Evolutionary conservation across 495 filamentous ascomycete genomes (phyloP).

Genomic region (Aspergillus heteromorphus): DNA sequence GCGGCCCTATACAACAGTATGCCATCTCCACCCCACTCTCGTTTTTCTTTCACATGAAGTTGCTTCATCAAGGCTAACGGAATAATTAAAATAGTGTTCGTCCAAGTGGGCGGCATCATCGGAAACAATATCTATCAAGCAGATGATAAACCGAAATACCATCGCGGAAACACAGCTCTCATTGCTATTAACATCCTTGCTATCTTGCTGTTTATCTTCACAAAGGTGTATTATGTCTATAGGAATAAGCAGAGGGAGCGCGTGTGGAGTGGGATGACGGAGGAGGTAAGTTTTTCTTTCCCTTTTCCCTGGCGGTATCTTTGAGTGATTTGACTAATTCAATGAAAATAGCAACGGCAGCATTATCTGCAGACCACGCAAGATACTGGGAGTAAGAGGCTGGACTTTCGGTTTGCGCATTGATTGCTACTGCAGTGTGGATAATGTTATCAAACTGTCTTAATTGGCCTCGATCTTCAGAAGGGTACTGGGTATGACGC

Average conservation of each 20-base stretch:
- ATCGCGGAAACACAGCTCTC: slow-evolving; percentile 45
- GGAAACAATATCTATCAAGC: slow-evolving; percentile 50
- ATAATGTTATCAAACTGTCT: no score
- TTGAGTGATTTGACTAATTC: background rate
- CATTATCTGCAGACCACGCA: slow-evolving; percentile 25
- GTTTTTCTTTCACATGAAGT: background rate
- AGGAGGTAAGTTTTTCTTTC: slow-evolving; percentile 9
- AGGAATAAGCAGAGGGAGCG: slow-evolving; percentile 24
- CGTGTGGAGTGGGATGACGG: slow-evolving; percentile 32
- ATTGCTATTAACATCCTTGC: slow-evolving; percentile 40
- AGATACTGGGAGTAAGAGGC: slow-evolving; percentile 30
- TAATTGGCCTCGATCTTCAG: no score
- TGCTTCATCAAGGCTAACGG: slow-evolving; percentile 1
- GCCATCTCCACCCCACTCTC: background rate
- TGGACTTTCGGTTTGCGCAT: slow-evolving; percentile 32
- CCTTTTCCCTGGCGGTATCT: background rate
- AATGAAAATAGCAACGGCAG: slow-evolving; percentile 5
- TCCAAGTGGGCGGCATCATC: slow-evolving; percentile 46
- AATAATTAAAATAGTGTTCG: slow-evolving; percentile 22
- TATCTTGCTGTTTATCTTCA: slow-evolving; percentile 24
- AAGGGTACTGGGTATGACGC: no score
- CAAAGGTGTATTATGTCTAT: slow-evolving; percentile 34
- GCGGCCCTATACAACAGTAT: slow-evolving; percentile 49
- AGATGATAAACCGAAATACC: slow-evolving; percentile 48
- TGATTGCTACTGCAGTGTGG: no score